Evolutionary conservation across 2,329 filamentous ascomycete genomes (phyloP), one percentile per base, ranked within the genome.

Genomic region (Capronia epimyces): DNA sequence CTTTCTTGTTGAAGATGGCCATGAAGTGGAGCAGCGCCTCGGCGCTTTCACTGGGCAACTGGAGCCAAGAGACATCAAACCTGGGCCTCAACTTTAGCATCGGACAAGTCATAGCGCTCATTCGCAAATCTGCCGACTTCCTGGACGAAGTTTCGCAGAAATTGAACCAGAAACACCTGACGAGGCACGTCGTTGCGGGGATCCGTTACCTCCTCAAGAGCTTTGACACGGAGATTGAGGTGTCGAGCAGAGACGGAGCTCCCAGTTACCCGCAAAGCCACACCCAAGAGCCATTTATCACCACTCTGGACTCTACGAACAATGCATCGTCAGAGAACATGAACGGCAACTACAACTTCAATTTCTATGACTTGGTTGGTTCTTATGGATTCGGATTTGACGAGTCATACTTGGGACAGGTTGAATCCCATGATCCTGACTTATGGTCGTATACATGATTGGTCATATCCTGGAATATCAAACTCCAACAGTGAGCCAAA

Each of bases 1-100:
- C 70, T 0, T 72, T 72, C 50, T 56, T 72, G 15, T 62, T 72
- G 36, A 72, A 72, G 58, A 67, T 71, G 6, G 69, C 69, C 9
- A 67, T 70, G 27, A 71, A 69, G 44, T 71, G 69, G 68, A 70
- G 45, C 29, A 51, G 13, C 16, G 12, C 21, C 18, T 25, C 40
- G 8, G 1, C 37, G 12, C 16, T 34, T 8, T 43, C 18, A 8
- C 6, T 15, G 31, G 20, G 24, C 24, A 15, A 10, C 25, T 22
- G 42, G 49, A 47, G 18, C 24, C 29, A 25, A 34, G 49, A 71
- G 54, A 67, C 67, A n/a, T 67, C 68, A 12, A 69, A 69, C 49
- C 59, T 70, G 9, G 70, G 65, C 42, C 66, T 71, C 34, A 66
- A 70, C 32, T 65, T 68, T 5, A 64, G 65, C 18, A 64, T 68